phyloP scores from a whole-genome alignment of 2,329 filamentous ascomycete genomes.

The Sporothrix pallida region DNA sequence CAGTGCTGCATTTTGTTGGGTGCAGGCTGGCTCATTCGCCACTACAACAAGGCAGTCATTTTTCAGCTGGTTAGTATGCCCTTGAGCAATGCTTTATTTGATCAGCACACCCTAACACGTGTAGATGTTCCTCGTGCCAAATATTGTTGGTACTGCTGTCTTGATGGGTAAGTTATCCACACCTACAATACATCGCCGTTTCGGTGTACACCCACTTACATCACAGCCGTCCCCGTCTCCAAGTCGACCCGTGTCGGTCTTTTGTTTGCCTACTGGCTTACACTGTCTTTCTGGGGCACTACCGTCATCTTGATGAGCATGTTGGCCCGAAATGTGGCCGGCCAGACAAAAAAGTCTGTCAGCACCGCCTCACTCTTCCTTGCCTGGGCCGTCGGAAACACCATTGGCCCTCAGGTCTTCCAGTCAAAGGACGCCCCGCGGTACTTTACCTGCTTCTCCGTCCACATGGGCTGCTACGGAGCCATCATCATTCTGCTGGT shows the following conservation, averaged over 20 bases:
- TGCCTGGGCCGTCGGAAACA: slow-evolving; percentile 59
- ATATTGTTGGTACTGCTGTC: background rate
- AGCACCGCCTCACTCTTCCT: slow-evolving; percentile 73
- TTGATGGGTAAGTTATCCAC: background rate
- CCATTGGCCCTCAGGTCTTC: slow-evolving; percentile 66
- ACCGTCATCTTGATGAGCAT: slow-evolving; percentile 66
- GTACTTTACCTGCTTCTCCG: slow-evolving; percentile 72
- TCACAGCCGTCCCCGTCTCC: slow-evolving; percentile 51
- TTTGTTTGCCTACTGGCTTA: slow-evolving; percentile 76
- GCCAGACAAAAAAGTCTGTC: slow-evolving; percentile 74
- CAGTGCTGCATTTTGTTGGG: slow-evolving; percentile 72
- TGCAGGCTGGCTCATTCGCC: slow-evolving; percentile 70
- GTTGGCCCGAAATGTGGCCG: slow-evolving; percentile 71
- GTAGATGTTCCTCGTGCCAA: background rate
- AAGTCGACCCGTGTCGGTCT: slow-evolving; percentile 66
- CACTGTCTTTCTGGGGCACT: slow-evolving; percentile 75
- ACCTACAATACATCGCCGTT: no score
- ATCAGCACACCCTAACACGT: background rate
- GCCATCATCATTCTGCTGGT: slow-evolving; percentile 63
- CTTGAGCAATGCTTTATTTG: background rate
- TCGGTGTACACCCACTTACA: no score
- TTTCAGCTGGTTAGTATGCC: slow-evolving; percentile 56
- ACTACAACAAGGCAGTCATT: slow-evolving; percentile 68
- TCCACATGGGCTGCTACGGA: slow-evolving; percentile 71
- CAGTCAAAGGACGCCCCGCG: slow-evolving; percentile 63